Evolutionary conservation across 176 grass and related monocot genomes (phyloP), one percentile per base, ranked within the genome.

Genomic region (Musa troglodytarum): DNA sequence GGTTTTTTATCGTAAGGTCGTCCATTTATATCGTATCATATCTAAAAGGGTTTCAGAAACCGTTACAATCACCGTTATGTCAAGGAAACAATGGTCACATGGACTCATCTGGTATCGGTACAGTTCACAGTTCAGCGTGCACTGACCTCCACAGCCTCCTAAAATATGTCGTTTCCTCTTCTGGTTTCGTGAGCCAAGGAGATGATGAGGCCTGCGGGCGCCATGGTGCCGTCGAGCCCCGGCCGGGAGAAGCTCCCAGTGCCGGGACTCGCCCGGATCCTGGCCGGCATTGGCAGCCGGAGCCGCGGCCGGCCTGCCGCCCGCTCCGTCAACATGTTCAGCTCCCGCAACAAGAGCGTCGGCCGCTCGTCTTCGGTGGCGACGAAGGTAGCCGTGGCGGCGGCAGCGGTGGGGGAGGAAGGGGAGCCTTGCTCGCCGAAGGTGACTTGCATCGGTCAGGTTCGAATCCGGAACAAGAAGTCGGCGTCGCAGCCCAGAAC

Each of bases 241-340:
- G 52, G 53, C 49, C 24, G 72, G 72, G 72, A 74, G 53, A 74
- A 74, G 24, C 49, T 70, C 9, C 53, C 52, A 1, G 53, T 21
- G 53, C 53, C 72, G 53, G 53, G 72, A 1, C 23, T 74, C 0
- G 72, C 72, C 11, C 52, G 72, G 49, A 61, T n/a, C 57, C 57
- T 61, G 16, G 57, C 57, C 57, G 57, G 57, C 16, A 61, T 54
- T 4, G 53, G 53, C 11, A 20, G 16, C 68, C 68, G 68, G 34
- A 74, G 72, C 22, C 72, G 53, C 52, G 23, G 72, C 22, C 51
- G 72, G 15, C 6, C 52, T 34, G 63, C 83, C 19, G 81, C 81
- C 13, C 83, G 81, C 54, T 25, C 70, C 24, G 63, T 71, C 20
- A 65, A 71, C 2, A 74, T 72, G 15, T 87, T 61, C 57, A 61